Conservation (phyloP, 2,329 filamentous ascomycete genomes). For the Arthrobotrys entomopaga region DNA sequence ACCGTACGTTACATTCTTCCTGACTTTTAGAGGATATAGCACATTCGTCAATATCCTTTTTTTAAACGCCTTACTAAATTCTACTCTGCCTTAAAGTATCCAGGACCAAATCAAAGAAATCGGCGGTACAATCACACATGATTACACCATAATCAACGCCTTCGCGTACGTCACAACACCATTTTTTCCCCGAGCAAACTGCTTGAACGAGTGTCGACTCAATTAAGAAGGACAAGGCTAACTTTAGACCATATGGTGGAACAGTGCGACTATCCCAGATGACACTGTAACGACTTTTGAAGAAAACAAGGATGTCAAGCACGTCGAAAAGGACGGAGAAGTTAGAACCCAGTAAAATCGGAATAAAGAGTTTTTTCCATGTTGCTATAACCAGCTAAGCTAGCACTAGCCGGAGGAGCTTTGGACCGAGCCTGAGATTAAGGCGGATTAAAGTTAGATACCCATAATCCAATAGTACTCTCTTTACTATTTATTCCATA, state of each 20-base stretch:
- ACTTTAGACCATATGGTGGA: neutral
- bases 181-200: too few species aligned
- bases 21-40: neutral
- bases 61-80: neutral
- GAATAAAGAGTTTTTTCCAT: too few species aligned
- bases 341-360: constrained; percentile 73
- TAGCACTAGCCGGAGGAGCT: too few species aligned
- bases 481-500: too few species aligned
- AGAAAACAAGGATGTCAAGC: constrained; percentile 75
- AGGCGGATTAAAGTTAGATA: constrained; percentile 15
- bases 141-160: constrained; percentile 88
- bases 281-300: constrained; percentile 74
- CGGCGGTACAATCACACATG: constrained; percentile 84
- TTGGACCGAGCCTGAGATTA: too few species aligned
- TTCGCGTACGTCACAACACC: constrained; percentile 76
- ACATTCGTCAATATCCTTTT: neutral
- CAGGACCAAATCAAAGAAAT: constrained; percentile 79
- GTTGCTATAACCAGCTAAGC: neutral
- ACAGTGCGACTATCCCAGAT: constrained; percentile 77
- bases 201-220: too few species aligned
- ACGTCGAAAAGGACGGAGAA: constrained; percentile 77
- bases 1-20: constrained; percentile 10
- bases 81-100: constrained; percentile 66
- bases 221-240: too few species aligned
- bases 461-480: neutral